Percentiles rank a stretch among this genome's conserved stretches.
phyloP scores from a whole-genome alignment of 2,329 filamentous ascomycete species.

The Corynespora cassiicola region DNA sequence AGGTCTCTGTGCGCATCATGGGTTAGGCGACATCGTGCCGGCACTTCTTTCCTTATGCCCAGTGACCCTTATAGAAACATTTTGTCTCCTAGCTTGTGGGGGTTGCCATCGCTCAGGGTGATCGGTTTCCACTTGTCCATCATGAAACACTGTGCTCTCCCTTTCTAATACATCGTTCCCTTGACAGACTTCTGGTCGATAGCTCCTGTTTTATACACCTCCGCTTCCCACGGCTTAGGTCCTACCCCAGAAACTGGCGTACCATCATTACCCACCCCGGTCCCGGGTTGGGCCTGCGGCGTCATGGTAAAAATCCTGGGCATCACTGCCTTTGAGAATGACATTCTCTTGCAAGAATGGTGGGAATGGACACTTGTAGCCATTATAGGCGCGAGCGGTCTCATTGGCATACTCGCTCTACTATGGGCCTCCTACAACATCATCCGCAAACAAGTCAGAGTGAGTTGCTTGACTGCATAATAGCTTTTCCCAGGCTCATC shows the following conservation, averaged over 20 bases:
- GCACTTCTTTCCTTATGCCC: slow-evolving; percentile 19
- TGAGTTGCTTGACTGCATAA: slow-evolving; percentile 14
- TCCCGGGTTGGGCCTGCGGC: slow-evolving; percentile 7
- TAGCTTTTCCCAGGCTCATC: slow-evolving; percentile 12
- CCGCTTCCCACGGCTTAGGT: slow-evolving; percentile 13
- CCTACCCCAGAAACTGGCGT: slow-evolving; percentile 8
- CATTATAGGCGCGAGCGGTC: slow-evolving; percentile 36
- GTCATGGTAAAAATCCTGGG: slow-evolving; percentile 36
- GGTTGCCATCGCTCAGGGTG: too few species aligned
- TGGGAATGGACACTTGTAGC: slow-evolving; percentile 42
- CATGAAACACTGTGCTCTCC: slow-evolving; percentile 24
- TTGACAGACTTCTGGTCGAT: slow-evolving; percentile 12
- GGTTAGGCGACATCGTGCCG: slow-evolving; percentile 20
- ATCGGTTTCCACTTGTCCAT: slow-evolving; percentile 11
- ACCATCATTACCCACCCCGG: too few species aligned
- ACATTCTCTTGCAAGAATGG: slow-evolving; percentile 31
- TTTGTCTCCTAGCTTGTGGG: slow-evolving; percentile 12
- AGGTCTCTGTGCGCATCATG: slow-evolving; percentile 20
- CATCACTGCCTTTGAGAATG: slow-evolving; percentile 35
- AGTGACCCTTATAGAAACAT: slow-evolving; percentile 25
- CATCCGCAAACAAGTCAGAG: slow-evolving; percentile 25
- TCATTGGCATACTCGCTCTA: slow-evolving; percentile 32
- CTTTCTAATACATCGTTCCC: not conserved
- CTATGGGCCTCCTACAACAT: slow-evolving; percentile 31
- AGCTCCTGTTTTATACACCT: slow-evolving; percentile 12